A percentile compares a stretch with the other conserved stretches of the same genome.
Evolutionary conservation across 148 eudicot species (phyloP).

Genomic region (Oxyria digyna): DNA sequence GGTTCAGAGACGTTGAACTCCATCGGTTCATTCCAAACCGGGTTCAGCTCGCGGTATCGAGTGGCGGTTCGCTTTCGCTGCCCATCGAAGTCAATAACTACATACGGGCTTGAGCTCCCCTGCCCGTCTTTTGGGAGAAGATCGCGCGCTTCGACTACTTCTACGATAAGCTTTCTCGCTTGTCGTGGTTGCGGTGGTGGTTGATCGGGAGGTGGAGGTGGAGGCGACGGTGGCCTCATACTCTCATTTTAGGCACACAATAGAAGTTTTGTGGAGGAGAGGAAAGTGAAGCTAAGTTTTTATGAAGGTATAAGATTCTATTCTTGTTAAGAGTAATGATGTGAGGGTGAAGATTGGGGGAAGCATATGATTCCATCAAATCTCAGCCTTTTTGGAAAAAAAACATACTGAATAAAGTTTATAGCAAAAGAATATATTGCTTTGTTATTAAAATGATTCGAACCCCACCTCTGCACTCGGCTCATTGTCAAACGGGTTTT

Average conservation of each 20-base stretch:
- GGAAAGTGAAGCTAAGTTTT: constrained; percentile 8
- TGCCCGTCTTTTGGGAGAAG: constrained; percentile 93
- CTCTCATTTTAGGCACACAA: constrained; percentile 15
- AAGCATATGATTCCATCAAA: constrained; percentile 5
- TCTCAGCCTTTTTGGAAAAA: not conserved
- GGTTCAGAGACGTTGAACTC: constrained; percentile 73
- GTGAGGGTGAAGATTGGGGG: constrained; percentile 6
- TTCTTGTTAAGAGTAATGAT: constrained; percentile 25
- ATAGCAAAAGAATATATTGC: not conserved
- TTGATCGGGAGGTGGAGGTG: constrained; percentile 16
- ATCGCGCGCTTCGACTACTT: constrained; percentile 68
- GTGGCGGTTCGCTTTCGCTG: constrained; percentile 65
- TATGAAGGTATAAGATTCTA: constrained; percentile 56
- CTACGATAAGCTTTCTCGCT: constrained; percentile 44
- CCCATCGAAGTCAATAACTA: constrained; percentile 78
- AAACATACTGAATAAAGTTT: not conserved
- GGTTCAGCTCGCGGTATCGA: constrained; percentile 53
- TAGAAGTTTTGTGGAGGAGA: constrained; percentile 9
- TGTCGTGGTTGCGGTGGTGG: constrained; percentile 10
- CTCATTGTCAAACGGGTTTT: constrained; percentile 3
- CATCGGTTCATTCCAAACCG: constrained; percentile 69
- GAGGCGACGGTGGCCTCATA: constrained; percentile 39
- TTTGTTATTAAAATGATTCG: not conserved
- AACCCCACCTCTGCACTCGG: constrained; percentile 1
- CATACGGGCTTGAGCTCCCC: constrained; percentile 88